Evolutionary conservation across 768 basidiomycete species (phyloP), one percentile per base, ranked within the genome.

Genomic region (Termitomyces sp.): DNA sequence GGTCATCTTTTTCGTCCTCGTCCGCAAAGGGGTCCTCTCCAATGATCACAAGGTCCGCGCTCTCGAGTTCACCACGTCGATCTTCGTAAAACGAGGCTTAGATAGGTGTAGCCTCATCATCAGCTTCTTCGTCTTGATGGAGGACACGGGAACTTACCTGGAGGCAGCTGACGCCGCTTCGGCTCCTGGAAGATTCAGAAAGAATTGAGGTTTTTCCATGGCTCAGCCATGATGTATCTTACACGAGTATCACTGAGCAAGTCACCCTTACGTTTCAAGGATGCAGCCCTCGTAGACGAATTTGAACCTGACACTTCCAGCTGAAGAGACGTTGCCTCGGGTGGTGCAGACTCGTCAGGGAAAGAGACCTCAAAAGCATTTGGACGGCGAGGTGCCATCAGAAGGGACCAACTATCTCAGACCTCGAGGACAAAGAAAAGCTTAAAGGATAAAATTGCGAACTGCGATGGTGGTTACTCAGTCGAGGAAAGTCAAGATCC

Each of bases 361-460:
- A 82, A 87, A 10, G 80, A 79, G 11, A 85, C 71, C 12, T 84
- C 81, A 42, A 77, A 80, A 2, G 87, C 85, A 5, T 71, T 78
- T 0, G 81, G 82, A 38, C 82, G 80, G 25, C 71, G 73, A 29
- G 68, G 74, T 21, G 71, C 62, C 76, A 77, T 77, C 37, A 40
- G 52, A 53, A 34, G 16, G 21, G 19, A 2, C 6, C 25, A 8
- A 31, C 41, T 21, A 19, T 5, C 32, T 9, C 27, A 17, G 14
- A 23, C 31, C 31, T 9, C 27, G 17, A 53, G 40, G 40, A 8
- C 38, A 19, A 53, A 11, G 16, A 17, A 11, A 34, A 16, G 16
- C n/a, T n/a, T 19, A n/a, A 3, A 41, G 14, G 23, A 14, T 41
- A 32, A 40, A 11, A 41, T 40, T 52, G 37, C 19, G 25, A 17